A percentile compares a stretch with the other conserved stretches of the same genome.
phyloP scores from a whole-genome alignment of 768 basidiomycete species.

The Leccinum ochraceum region DNA sequence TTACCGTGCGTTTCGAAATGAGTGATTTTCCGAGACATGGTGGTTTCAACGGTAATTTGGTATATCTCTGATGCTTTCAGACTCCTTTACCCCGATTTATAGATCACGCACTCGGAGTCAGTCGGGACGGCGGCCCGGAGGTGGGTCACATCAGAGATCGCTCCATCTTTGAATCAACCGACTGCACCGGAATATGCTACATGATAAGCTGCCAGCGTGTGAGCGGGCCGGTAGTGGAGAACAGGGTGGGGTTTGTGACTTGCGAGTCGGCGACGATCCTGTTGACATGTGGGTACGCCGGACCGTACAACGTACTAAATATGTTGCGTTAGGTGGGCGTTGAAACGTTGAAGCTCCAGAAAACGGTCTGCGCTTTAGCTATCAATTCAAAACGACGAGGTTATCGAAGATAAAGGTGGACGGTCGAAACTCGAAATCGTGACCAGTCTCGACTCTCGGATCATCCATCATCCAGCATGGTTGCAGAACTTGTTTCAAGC shows the following conservation, averaged over 20 bases:
- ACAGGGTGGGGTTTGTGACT: neutral
- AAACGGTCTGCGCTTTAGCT: neutral
- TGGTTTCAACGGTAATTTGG: neutral
- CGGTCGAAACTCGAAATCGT: neutral
- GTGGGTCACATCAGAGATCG: neutral
- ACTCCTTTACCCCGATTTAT: constrained; percentile 1
- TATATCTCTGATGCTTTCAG: neutral
- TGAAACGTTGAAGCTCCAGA: neutral
- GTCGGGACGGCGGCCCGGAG: constrained; percentile 19
- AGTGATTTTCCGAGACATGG: constrained; percentile 46
- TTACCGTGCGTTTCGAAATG: constrained; percentile 59
- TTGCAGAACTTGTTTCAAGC: neutral
- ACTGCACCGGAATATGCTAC: neutral
- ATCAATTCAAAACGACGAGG: neutral
- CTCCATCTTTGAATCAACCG: neutral
- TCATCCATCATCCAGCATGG: neutral
- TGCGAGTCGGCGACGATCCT: neutral
- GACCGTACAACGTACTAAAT: neutral
- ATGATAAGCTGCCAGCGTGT: neutral
- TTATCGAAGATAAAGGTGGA: neutral
- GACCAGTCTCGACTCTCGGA: neutral
- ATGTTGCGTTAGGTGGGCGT: neutral
- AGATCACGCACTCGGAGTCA: neutral
- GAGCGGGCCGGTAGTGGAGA: neutral
- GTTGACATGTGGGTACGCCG: neutral